A percentile compares a stretch with the other conserved stretches of the same genome.
Evolutionary conservation across 331 rosid genomes (phyloP).

Genomic region (Telfairia occidentalis): DNA sequence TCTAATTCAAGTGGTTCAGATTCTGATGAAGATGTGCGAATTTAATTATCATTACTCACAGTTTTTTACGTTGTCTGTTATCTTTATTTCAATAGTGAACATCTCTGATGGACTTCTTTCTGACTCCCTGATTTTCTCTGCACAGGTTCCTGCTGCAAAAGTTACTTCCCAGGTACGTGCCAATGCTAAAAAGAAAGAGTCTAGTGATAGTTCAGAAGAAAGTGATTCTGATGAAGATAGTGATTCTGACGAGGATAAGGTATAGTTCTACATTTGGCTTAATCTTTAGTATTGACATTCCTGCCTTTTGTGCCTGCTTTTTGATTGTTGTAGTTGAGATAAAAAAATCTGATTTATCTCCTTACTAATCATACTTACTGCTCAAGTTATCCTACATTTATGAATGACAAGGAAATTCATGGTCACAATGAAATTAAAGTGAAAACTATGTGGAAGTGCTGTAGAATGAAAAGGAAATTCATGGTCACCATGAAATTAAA

Average conservation of each 20-base stretch:
- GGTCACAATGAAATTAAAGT: too few species aligned
- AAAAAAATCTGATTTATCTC: neutral
- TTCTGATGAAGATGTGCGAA: conserved; percentile 9
- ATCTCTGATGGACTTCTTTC: too few species aligned
- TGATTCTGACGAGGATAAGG: conserved; percentile 20
- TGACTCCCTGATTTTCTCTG: neutral
- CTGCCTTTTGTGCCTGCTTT: conserved; percentile 4
- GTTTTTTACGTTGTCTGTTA: neutral
- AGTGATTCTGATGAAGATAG: conserved; percentile 21
- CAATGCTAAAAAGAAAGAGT: conserved; percentile 22
- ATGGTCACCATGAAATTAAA: too few species aligned
- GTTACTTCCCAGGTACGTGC: neutral
- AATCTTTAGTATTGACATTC: too few species aligned
- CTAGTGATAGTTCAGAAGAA: conserved; percentile 35
- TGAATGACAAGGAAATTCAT: too few species aligned
- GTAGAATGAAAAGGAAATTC: too few species aligned
- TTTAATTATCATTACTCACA: neutral
- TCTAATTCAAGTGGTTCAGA: conserved; percentile 13
- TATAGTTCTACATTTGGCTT: neutral
- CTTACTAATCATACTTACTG: neutral
- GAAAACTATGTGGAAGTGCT: too few species aligned
- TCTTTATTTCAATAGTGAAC: neutral
- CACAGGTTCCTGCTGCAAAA: neutral
- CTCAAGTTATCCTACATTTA: neutral
- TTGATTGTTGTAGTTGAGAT: neutral